Evolutionary conservation across 345 rosid species (phyloP), one percentile per base, ranked within the genome.

Genomic region (Bretschneidera sinensis): DNA sequence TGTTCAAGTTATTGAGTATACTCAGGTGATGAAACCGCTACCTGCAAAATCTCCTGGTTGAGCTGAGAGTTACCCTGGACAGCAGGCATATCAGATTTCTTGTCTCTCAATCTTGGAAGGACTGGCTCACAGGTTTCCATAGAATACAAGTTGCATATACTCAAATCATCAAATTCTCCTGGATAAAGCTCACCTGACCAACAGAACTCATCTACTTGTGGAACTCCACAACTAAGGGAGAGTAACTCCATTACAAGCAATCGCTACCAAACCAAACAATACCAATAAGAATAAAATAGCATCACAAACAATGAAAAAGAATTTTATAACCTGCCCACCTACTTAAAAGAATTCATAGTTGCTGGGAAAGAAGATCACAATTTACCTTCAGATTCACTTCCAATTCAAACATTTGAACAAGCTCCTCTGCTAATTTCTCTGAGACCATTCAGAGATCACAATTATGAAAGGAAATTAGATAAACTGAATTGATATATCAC

Each of bases 301-400:
- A n/a, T n/a, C 22, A 54, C 24, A 55, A n/a, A 61, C 31, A 50
- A 63, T 5, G 18, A 57, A 23, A 6, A 54, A 14, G 43, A n/a
- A n/a, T n/a, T n/a, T n/a, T n/a, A 14, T 52, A 50, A 62, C 35
- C 52, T 45, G 10, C n/a, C n/a, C n/a, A n/a, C n/a, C n/a, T n/a
- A n/a, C n/a, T 13, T 11, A 2, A 5, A n/a, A 31, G 25, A 34
- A 6, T 39, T 31, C 63, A 65, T 52, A 13, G 5, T 25, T 21
- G 60, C 33, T 34, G 33, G n/a, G 25, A 25, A 24, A 45, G 39
- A 24, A 45, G 2, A 16, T 43, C 4, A 14, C 54, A 15, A 11
- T 55, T n/a, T 67, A 85, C 99, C 92, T 94, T 94, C 71, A 90
- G 66, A 77, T 54, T 80, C 31, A 94, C 75, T 64, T 94, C 96